Conservation (phyloP, 2,329 filamentous ascomycete genomes). For the Hypomyces rosellus region DNA sequence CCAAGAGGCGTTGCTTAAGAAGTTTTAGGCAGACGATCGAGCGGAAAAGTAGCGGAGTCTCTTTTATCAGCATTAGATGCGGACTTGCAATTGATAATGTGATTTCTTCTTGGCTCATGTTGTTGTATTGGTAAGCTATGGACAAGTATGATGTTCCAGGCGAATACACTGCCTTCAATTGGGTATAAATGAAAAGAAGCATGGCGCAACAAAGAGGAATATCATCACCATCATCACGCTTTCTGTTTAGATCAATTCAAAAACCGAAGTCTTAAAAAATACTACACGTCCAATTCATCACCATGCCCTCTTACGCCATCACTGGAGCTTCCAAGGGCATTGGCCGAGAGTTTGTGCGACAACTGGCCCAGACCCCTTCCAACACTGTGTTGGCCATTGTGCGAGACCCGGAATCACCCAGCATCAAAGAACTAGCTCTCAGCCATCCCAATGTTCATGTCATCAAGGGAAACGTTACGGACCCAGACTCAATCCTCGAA, state of each 20-base stretch:
- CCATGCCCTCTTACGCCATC: constrained; percentile 14
- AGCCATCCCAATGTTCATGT: constrained; percentile 29
- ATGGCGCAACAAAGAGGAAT: too few relatives aligned
- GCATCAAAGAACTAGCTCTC: constrained; percentile 20
- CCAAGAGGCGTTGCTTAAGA: too few relatives aligned
- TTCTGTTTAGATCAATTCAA: neutral
- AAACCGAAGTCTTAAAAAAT: neutral
- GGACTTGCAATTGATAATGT: too few relatives aligned
- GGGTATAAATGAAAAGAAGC: too few relatives aligned
- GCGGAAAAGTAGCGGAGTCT: too few relatives aligned
- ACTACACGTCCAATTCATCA: neutral
- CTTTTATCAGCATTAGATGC: too few relatives aligned
- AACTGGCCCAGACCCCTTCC: constrained; percentile 22
- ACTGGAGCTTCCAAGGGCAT: constrained; percentile 14
- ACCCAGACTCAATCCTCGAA: constrained; percentile 26
- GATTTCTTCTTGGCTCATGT: too few relatives aligned
- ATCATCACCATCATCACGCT: too few relatives aligned
- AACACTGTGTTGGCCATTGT: constrained; percentile 35
- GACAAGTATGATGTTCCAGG: too few relatives aligned
- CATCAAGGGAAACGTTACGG: constrained; percentile 28
- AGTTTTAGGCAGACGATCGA: too few relatives aligned
- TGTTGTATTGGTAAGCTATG: too few relatives aligned
- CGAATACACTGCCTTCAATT: too few relatives aligned
- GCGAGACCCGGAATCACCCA: constrained; percentile 23
- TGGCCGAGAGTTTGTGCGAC: constrained; percentile 22